Evolutionary conservation across 2,329 filamentous ascomycete species (phyloP), one percentile per base, ranked within the genome.

Genomic region (Talaromyces amestolkiae): DNA sequence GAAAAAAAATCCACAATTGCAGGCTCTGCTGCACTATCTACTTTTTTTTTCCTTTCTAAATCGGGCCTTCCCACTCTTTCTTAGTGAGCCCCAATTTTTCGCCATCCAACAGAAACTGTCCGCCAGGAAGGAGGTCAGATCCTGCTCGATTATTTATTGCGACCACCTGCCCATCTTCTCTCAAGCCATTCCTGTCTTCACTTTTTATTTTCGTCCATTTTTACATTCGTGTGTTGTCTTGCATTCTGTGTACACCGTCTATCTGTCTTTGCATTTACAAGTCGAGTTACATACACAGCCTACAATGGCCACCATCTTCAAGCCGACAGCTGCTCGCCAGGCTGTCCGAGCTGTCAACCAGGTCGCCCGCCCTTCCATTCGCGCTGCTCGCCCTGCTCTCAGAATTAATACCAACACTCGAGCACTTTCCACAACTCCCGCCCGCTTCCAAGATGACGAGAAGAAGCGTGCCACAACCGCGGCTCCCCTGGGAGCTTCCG

Each of bases 361-460:
- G 51, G 58, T 54, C 31, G 61, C 69, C 35, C 72, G 70, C 27
- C 72, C 71, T 17, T 67, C 68, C 41, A 62, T 66, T 45, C 63
- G 68, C 41, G 65, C 68, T 58, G 56, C 64, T 15, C 69, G 69
- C 13, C 66, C 64, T 35, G 35, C 66, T 13, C 49, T 68, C n/a
- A 45, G 1, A 59, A 31, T 59, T 19, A 45, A 53, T 53, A 69
- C 61, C 41, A 68, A 65, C 13, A 70, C 69, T 60, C 74, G 76
- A 2, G 64, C 69, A 13, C 69, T 79, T 61, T 77, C 76, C 6
- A 73, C 67, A 24, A 77, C 77, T 41, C 69, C 35, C 27, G 68
- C 27, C 71, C 72, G 51, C 59, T 63, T 66, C 17, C 70, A 74
- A 43, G 68, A 72, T 10, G 63, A 73, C 33, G 70, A 71, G 43